Evolutionary conservation across 139 green algal species (phyloP), one percentile per base, ranked within the genome.

Genomic region (Chlorella sp.): DNA sequence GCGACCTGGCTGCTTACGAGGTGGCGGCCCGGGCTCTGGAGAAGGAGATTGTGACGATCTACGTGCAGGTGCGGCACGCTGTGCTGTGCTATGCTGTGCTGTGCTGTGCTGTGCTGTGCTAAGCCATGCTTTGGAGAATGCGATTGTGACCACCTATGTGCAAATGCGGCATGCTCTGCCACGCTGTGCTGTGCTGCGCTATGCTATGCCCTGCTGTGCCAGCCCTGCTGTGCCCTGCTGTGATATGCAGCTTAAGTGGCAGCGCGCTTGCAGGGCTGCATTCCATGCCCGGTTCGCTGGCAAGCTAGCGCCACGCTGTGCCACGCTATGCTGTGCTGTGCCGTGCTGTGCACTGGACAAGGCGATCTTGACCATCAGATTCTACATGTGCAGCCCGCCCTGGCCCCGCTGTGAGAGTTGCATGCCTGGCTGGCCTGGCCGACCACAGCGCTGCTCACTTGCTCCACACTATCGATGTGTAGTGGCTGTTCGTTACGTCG

Each of bases 21-120:
- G 37, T 36, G 0, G 83, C 83, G 15, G 28, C 34, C 22, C 32
- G 34, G 22, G 83, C 12, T 5, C 83, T 87, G 61, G 83, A 87
- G 83, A 87, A 87, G 61, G 36, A 12, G 36, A 36, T 87, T 3
- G 83, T 87, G 24, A 79, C 30, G 37, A 60, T 87, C 36, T 87
- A 34, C 9, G 40, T 21, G 36, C 83, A 87, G 60, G 83, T 48
- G 36, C 42, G 79, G 42, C 39, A 16, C 19, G 75, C 75, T 19
- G 15, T 30, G 64, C 64, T 14, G 28, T 26, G 32, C 32, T 21
- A 48, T 30, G 36, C 34, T 3, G 7, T 21, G 28, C 75, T 81
- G 75, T 21, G 15, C 32, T 12, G n/a, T 77, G 69, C 28, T 77
- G 69, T 77, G 26, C 12, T 15, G 12, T 73, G 64, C 68, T 30